Percentiles rank a stretch among this genome's conserved stretches.
These are phyloP conservation scores for Jasminum sambac DNA, from an alignment of 257 asterid species.

Conservation along the genomic window DNA sequence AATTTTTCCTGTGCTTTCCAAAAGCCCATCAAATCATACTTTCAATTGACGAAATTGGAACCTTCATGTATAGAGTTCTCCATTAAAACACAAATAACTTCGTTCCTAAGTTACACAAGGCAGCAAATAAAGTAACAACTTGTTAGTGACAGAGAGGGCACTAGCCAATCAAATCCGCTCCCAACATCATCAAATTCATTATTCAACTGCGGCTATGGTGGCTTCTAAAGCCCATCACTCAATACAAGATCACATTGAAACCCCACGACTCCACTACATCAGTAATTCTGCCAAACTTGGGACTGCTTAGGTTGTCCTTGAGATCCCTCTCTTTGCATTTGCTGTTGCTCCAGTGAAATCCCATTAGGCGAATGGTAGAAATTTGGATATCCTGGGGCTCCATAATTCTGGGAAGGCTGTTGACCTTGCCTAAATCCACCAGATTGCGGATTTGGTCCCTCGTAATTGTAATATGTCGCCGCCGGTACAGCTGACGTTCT, in stretches of 20 bases:
- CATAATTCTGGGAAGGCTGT: constrained; percentile 74
- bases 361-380: constrained; percentile 74
- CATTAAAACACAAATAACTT: constrained; percentile 32
- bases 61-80: neutral
- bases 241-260: constrained; percentile 39
- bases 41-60: too few species aligned
- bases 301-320: constrained; percentile 82
- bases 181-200: constrained; percentile 14
- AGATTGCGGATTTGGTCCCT: constrained; percentile 45
- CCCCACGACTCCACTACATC: constrained; percentile 34
- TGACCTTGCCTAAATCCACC: constrained; percentile 69
- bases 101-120: constrained; percentile 37
- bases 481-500: constrained; percentile 48
- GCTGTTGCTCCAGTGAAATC: constrained; percentile 62
- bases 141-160: constrained; percentile 35
- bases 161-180: constrained; percentile 35
- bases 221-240: constrained; percentile 45
- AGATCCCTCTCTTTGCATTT: constrained; percentile 58
- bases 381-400: constrained; percentile 67
- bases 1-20: too few species aligned
- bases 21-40: too few species aligned
- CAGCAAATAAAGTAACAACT: constrained; percentile 24
- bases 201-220: constrained; percentile 16
- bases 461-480: constrained; percentile 37
- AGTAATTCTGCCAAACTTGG: constrained; percentile 89